These are phyloP conservation scores for Kluyveromyces lactis DNA, from an alignment of 805 yeast species.

Conservation along the genomic window DNA sequence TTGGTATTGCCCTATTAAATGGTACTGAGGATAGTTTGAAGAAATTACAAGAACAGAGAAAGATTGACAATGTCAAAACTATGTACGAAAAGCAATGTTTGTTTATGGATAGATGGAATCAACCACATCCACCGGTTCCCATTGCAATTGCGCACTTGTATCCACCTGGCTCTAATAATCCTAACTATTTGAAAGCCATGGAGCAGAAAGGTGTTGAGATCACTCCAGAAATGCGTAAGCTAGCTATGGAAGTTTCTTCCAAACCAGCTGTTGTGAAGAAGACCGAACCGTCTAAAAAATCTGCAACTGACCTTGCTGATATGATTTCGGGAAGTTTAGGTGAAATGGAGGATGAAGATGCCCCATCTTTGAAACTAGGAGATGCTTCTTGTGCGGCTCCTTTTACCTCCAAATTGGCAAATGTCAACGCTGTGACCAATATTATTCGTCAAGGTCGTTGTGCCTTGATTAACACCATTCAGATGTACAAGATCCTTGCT, in stretches of 20 bases:
- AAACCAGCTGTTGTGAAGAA: conserved; percentile 24
- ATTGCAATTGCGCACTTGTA: conserved; percentile 83
- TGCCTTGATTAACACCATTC: conserved; percentile 94
- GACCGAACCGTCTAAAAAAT: conserved; percentile 5
- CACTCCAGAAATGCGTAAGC: conserved; percentile 60
- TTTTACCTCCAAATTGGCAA: conserved; percentile 87
- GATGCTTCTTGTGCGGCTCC: conserved; percentile 99
- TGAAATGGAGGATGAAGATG: conserved; percentile 54
- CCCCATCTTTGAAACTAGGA: conserved; percentile 89
- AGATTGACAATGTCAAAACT: conserved; percentile 50
- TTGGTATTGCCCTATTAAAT: conserved; percentile 94
- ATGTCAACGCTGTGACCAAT: conserved; percentile 86
- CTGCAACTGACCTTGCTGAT: conserved; percentile 45
- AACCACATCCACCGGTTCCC: conserved; percentile 80
- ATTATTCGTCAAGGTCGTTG: conserved; percentile 97
- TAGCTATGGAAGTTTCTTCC: conserved; percentile 45
- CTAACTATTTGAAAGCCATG: conserved; percentile 77
- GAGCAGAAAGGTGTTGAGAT: conserved; percentile 76
- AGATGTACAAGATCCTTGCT: conserved; percentile 97
- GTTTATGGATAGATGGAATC: conserved; percentile 72
- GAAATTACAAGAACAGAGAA: conserved; percentile 76
- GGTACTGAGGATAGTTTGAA: conserved; percentile 94
- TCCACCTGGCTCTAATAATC: conserved; percentile 93
- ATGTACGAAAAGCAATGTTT: conserved; percentile 81
- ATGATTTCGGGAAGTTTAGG: conserved; percentile 24